These are phyloP conservation scores for Oryza glumipatula DNA, from an alignment of 176 grass and related monocot genomes.

Conservation along the genomic window DNA sequence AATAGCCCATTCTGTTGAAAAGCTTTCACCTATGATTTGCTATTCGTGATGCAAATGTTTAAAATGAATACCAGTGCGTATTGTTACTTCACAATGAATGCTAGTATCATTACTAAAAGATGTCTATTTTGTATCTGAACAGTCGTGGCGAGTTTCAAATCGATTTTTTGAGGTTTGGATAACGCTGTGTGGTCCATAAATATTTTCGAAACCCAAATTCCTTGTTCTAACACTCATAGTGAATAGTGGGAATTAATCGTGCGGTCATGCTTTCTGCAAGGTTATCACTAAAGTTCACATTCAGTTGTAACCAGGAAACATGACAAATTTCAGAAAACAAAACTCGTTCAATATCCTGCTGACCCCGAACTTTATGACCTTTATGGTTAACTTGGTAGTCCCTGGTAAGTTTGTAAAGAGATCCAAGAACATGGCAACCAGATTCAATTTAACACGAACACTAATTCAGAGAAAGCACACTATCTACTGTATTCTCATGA, in stretches of 20 bases:
- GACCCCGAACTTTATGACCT: neutral
- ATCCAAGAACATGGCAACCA: neutral
- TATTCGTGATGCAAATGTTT: neutral
- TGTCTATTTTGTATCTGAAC: neutral
- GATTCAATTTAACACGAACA: neutral
- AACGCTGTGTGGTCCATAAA: neutral
- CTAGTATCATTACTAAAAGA: neutral
- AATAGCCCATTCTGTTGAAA: neutral
- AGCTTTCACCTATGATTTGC: neutral
- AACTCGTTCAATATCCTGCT: neutral
- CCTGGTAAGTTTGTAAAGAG: neutral
- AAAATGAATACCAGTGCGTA: neutral
- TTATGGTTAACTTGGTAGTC: neutral
- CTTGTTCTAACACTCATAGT: neutral
- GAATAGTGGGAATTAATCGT: neutral
- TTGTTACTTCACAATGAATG: neutral
- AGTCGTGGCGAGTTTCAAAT: neutral
- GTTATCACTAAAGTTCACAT: neutral
- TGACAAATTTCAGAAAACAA: neutral
- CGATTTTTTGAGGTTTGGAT: neutral
- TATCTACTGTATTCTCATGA: conserved; percentile 20
- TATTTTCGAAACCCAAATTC: neutral
- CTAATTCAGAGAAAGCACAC: neutral
- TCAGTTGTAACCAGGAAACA: neutral
- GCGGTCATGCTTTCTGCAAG: neutral